phyloP scores from a whole-genome alignment of 257 asterid species.

The Scutellaria galericulata region DNA sequence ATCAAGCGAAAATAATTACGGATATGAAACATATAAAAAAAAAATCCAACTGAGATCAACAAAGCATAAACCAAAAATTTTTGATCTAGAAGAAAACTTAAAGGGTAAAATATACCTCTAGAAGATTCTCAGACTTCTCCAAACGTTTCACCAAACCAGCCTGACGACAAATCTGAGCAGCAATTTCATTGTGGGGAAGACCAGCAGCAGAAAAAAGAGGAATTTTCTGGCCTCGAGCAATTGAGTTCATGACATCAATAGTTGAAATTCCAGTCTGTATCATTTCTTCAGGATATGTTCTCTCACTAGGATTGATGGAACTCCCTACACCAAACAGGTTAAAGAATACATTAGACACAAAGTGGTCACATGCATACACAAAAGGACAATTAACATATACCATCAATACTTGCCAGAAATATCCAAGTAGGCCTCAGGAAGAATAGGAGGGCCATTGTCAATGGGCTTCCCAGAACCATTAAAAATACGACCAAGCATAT shows the following conservation, averaged over 20 bases:
- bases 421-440: conserved; percentile 95
- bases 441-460: conserved; percentile 92
- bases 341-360: conserved; percentile 21
- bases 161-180: conserved; percentile 97
- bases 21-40: conserved; percentile 13
- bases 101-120: conserved; percentile 49
- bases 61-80: not conserved
- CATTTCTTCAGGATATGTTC: conserved; percentile 97
- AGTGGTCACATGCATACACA: conserved; percentile 1
- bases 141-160: conserved; percentile 97
- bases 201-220: conserved; percentile 98
- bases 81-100: conserved; percentile 6
- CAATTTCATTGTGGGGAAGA: conserved; percentile 96
- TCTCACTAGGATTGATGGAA: conserved; percentile 96
- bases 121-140: conserved; percentile 84
- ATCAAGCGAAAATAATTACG: conserved; percentile 4
- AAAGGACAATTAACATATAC: not conserved
- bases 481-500: conserved; percentile 66
- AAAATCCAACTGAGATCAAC: not conserved
- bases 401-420: conserved; percentile 73
- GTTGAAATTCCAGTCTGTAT: conserved; percentile 97
- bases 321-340: conserved; percentile 61
- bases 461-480: conserved; percentile 79
- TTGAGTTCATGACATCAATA: conserved; percentile 94
- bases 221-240: conserved; percentile 93